Evolutionary conservation across 192 early-diverging fungal genomes (phyloP).

Genomic region (Backusella tuberculispora): DNA sequence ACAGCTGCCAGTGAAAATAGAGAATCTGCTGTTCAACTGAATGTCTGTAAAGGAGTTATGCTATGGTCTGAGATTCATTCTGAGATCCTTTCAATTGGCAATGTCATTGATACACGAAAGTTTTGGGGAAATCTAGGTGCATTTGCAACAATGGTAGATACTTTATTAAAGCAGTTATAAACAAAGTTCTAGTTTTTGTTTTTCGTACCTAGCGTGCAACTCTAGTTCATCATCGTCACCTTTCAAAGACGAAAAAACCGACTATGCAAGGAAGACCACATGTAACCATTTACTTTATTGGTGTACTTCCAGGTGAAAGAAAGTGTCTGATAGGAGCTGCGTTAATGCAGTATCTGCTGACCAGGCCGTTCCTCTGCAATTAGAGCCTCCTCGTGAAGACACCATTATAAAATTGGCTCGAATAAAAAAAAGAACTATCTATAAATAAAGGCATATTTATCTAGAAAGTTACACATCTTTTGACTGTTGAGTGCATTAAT

Average conservation of each 20-base stretch:
- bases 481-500: no score
- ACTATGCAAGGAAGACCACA: conserved; percentile 5
- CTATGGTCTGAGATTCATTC: conserved; percentile 24
- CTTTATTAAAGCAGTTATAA: not conserved
- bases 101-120: not conserved
- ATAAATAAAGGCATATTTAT: no score
- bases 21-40: conserved; percentile 30
- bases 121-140: not conserved
- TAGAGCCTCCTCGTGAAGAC: conserved; percentile 2
- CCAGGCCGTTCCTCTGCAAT: not conserved
- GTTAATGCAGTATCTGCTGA: conserved; percentile 13
- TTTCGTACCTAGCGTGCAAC: not conserved
- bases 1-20: conserved; percentile 12
- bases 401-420: not conserved
- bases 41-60: conserved; percentile 32
- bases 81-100: conserved; percentile 2
- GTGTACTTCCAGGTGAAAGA: conserved; percentile 26
- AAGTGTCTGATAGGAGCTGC: conserved; percentile 19
- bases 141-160: not conserved
- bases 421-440: not conserved
- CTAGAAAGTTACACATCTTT: no score
- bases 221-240: conserved; percentile 4
- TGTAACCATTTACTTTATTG: conserved; percentile 26
- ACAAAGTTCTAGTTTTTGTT: not conserved
- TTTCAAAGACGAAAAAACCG: not conserved